A percentile compares a stretch with the other conserved stretches of the same genome.
These are phyloP conservation scores for Kodamaea derodonti DNA, from an alignment of 1,139 yeast species.

Conservation along the genomic window DNA sequence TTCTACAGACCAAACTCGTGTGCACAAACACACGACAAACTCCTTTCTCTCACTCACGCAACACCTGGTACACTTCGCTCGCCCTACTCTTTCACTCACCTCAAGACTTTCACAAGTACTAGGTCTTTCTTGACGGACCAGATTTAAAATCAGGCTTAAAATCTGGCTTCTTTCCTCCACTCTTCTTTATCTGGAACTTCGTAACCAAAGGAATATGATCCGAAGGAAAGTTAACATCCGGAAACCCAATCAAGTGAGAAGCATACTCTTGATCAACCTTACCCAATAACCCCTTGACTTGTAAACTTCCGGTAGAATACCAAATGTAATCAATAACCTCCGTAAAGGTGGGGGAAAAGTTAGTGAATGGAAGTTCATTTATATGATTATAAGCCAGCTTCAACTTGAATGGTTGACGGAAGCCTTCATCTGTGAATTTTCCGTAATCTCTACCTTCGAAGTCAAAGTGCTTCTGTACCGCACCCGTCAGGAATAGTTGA, in stretches of 20 bases:
- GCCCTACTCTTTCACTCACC: too few relatives aligned
- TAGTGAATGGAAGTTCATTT: constrained; percentile 92
- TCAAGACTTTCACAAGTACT: too few relatives aligned
- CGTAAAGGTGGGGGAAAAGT: constrained; percentile 88
- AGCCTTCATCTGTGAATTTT: constrained; percentile 83
- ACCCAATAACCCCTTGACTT: constrained; percentile 84
- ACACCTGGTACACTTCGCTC: too few relatives aligned
- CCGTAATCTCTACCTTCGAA: constrained; percentile 89
- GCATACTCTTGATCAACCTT: constrained; percentile 77
- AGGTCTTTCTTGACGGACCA: constrained; percentile 52
- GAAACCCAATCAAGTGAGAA: constrained; percentile 80
- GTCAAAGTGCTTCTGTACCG: constrained; percentile 71
- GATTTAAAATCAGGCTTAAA: constrained; percentile 52
- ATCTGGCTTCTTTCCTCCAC: constrained; percentile 32
- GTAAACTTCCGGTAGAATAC: constrained; percentile 77
- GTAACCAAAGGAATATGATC: constrained; percentile 88
- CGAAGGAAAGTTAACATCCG: constrained; percentile 90
- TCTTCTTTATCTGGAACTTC: constrained; percentile 67
- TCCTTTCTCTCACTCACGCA: too few relatives aligned
- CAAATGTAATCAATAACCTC: constrained; percentile 94
- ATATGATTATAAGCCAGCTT: constrained; percentile 81
- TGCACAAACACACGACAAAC: too few relatives aligned
- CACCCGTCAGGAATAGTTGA: constrained; percentile 79
- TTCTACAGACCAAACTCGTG: too few relatives aligned
- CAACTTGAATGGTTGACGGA: constrained; percentile 74